Evolutionary conservation across 371 early-diverging fungal genomes (phyloP), one percentile per base, ranked within the genome.

Genomic region (Rhizopus sp.): DNA sequence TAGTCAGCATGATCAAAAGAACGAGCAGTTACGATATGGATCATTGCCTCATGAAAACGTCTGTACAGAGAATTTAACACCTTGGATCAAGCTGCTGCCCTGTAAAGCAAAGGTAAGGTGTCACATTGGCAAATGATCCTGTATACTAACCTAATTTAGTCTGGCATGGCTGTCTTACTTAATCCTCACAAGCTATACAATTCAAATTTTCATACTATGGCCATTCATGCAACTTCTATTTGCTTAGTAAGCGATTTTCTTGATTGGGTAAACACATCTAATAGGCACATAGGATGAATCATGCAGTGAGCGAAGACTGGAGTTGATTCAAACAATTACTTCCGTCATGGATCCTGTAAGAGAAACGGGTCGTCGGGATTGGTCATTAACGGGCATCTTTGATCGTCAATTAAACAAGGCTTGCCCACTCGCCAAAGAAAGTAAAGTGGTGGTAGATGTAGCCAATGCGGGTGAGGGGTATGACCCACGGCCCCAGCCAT

Each of bases 41-140:
- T 73, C 84, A 5, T 76, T 98, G 30, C 90, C 96, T 1, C 89
- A 91, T 61, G 99, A 98, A 66, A 89, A 87, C 61, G 92, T 94
- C 0, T 98, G 99, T 66, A 98, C 98, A 3, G 99, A 97, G 65
- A 98, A 98, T 70, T 74, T 98, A 66, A 97, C 97, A 4, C 97
- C 98, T 7, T 97, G 95, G 94, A 81, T 91, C 59, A 97, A 97
- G 66, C 75, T 94, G 49, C 71, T 98, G 40, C 99, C 99, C 1
- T 98, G 99, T 66, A 90, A 92, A 73, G 69, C 90, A 16, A 91
- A 91, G 72, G 88, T 84, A 73, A 50, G 42, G 16, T 38, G n/a
- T n/a, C 10, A 39, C 16, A 5, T 2, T 23, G 29, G 39, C 16
- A 50, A n/a, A 59, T 39, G 7, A 10, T 62, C 13, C 52, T 34